A percentile compares a stretch with the other conserved stretches of the same genome.
phyloP scores from a whole-genome alignment of 208 protist genomes.

The Acanthamoeba royreba region DNA sequence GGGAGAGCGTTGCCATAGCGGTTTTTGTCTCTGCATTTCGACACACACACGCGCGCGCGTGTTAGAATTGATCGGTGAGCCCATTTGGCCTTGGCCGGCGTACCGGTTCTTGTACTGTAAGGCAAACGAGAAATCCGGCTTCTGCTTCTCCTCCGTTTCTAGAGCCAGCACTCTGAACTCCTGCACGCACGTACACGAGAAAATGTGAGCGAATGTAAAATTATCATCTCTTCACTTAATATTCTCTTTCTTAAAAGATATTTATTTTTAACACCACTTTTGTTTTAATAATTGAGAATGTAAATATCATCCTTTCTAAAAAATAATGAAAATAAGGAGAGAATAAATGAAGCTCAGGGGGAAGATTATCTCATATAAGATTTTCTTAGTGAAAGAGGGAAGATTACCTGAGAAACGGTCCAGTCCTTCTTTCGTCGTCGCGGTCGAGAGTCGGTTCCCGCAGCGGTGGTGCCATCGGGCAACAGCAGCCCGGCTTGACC shows the following conservation, averaged over 20 bases:
- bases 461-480: not conserved
- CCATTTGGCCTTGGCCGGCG: not conserved
- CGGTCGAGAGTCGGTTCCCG: no score
- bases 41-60: not conserved
- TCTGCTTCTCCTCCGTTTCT: conserved; percentile 14
- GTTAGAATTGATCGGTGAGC: not conserved
- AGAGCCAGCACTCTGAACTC: not conserved
- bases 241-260: not conserved
- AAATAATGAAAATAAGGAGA: no score
- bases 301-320: no score
- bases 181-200: no score
- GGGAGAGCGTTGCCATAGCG: conserved; percentile 28
- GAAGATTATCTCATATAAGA: no score
- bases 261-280: not conserved
- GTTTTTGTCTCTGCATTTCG: conserved; percentile 37
- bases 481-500: not conserved
- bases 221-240: no score
- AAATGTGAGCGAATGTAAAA: no score
- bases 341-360: no score
- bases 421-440: not conserved
- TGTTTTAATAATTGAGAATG: not conserved
- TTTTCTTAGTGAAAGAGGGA: not conserved
- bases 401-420: not conserved
- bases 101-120: conserved; percentile 11
- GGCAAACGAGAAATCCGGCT: not conserved